These are phyloP conservation scores for Albatrellus ellisii DNA, from an alignment of 768 basidiomycete species.

Conservation along the genomic window DNA sequence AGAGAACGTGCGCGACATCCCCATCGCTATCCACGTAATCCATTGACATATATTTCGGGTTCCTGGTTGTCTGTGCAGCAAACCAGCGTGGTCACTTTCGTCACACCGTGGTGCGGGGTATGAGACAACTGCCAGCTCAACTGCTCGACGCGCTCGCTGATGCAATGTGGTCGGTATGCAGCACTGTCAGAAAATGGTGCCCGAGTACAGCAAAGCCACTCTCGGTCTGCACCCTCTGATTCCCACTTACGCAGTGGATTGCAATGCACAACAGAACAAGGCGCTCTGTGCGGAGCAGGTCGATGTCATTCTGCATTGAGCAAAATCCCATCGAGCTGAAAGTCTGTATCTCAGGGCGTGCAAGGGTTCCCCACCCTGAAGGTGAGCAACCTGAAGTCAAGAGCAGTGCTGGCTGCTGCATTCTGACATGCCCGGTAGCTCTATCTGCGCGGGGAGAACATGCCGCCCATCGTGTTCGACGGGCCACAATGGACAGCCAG, in stretches of 20 bases:
- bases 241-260: constrained; percentile 89
- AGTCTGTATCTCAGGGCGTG: constrained; percentile 41
- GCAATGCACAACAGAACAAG: constrained; percentile 64
- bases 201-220: constrained; percentile 78
- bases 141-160: neutral
- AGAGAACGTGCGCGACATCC: constrained; percentile 44
- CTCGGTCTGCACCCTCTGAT: constrained; percentile 66
- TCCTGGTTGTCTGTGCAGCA: no score
- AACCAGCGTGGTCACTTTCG: constrained; percentile 76
- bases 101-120: constrained; percentile 92
- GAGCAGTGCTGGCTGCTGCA: neutral
- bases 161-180: constrained; percentile 17
- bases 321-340: no score
- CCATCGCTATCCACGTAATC: neutral
- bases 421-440: constrained; percentile 28
- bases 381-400: constrained; percentile 26
- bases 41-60: neutral
- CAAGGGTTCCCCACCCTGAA: constrained; percentile 94
- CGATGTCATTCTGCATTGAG: no score
- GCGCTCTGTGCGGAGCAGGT: constrained; percentile 72
- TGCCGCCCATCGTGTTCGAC: constrained; percentile 53
- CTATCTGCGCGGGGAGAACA: constrained; percentile 63
- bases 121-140: constrained; percentile 17
- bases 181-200: constrained; percentile 80
- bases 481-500: constrained; percentile 56